Base-by-base conservation (phyloP, 768 basidiomycete genomes). In the Auricularia cornea region DNA sequence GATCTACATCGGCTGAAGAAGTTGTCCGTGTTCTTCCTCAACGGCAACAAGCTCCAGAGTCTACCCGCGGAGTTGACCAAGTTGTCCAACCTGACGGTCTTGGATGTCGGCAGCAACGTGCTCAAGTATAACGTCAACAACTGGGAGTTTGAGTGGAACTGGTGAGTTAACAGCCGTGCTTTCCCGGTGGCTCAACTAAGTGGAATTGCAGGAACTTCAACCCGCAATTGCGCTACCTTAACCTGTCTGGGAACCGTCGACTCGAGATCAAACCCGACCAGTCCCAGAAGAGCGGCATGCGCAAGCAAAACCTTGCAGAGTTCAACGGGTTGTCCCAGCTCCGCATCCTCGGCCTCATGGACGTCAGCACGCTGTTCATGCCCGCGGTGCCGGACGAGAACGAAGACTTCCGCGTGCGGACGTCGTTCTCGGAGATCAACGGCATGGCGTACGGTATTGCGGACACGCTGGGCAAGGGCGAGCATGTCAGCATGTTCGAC, bases 111-210 rank as follows among this genome's bases (percentile, higher is more conserved):
- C 6, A 94, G 89, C 72, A 99, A 99, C 72, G 74, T 85, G 61
- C 79, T 99, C 74, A 92, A 90, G 81, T 98, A 98, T 75, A 99
- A 98, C 72, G 94, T 97, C 68, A 90, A 92, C 68, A 99, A 99
- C 70, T 94, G 89, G 89, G 92, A 96, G 72, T 98, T 94, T 73
- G 97, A 99, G 76, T 98, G 95, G 95, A 98, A 99, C 72, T 98
- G 97, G 96, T 96, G 67, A 59, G 84, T 56, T 28, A n/a, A 57
- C 18, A 26, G 35, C 44, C 30, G 33, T 63, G 6, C 12, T 60
- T 16, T 35, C 2, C 28, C 11, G 23, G 60, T 31, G 10, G 38
- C 26, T 56, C 30, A 10, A n/a, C n/a, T n/a, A n/a, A n/a, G n/a
- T 59, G 32, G 31, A 35, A 40, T 30, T 33, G 41, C 61, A 97